Evolutionary conservation across 805 yeast species (phyloP).

Genomic region (Saccharomycopsis sp.): DNA sequence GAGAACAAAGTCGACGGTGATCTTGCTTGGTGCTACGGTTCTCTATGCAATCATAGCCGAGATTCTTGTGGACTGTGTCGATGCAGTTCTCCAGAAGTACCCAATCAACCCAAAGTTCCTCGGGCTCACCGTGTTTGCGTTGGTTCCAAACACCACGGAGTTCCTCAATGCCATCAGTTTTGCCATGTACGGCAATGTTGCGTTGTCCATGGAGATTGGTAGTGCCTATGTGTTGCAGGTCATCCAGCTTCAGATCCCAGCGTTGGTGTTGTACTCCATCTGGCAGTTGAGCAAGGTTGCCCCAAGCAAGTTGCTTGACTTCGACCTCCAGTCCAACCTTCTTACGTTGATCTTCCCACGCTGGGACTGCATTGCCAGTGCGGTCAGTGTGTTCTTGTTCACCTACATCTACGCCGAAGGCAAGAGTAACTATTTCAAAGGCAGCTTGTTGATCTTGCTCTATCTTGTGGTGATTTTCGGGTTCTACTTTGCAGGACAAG

Average conservation of each 20-base stretch:
- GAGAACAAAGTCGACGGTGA: conserved; percentile 71
- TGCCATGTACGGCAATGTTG: conserved; percentile 93
- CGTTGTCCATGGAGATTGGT: conserved; percentile 95
- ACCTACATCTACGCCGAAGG: conserved; percentile 96
- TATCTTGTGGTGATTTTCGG: conserved; percentile 75
- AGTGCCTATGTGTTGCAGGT: conserved; percentile 96
- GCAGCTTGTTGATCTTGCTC: conserved; percentile 74
- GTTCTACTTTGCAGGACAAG: conserved; percentile 55
- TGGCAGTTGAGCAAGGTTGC: conserved; percentile 35
- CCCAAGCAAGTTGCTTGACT: conserved; percentile 31
- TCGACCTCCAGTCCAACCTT: conserved; percentile 26
- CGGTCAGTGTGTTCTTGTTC: conserved; percentile 80
- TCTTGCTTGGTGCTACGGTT: conserved; percentile 75
- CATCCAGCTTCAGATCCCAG: conserved; percentile 87
- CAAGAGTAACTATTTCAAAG: conserved; percentile 92
- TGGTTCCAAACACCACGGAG: conserved; percentile 96
- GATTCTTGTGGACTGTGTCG: conserved; percentile 87
- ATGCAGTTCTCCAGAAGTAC: conserved; percentile 67
- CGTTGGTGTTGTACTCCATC: conserved; percentile 73
- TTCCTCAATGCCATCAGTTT: conserved; percentile 94
- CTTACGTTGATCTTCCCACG: conserved; percentile 86
- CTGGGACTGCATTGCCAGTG: conserved; percentile 87
- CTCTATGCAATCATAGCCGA: conserved; percentile 92
- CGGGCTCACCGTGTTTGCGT: conserved; percentile 90
- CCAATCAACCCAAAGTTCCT: conserved; percentile 88